Percentiles rank a stretch among this genome's conserved stretches.
Conservation (phyloP, 202 grass and related monocot species). For the Carex sylvatica region DNA sequence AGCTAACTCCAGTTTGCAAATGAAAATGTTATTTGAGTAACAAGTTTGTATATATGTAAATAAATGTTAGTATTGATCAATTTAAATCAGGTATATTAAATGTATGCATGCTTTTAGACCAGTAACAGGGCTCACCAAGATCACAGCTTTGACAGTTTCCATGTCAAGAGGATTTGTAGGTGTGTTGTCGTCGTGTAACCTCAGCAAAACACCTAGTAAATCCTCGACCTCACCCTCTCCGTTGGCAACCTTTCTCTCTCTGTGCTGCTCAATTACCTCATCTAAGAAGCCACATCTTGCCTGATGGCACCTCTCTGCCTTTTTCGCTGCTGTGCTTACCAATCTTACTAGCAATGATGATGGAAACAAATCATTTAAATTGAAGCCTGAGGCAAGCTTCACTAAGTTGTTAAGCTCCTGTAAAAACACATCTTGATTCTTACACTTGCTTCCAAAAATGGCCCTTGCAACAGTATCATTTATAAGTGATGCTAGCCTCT, state of each 20-base stretch:
- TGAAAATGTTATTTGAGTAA: not conserved
- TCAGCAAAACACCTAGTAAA: conserved; percentile 13
- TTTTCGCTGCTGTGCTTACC: conserved; percentile 9
- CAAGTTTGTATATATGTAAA: not conserved
- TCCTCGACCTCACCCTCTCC: not conserved
- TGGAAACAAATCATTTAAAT: conserved; percentile 43
- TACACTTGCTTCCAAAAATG: conserved; percentile 45
- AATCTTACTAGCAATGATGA: conserved; percentile 27
- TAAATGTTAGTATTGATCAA: not conserved
- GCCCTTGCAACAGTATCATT: conserved; percentile 37
- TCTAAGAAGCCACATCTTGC: conserved; percentile 29
- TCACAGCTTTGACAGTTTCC: conserved; percentile 8
- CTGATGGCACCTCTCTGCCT: conserved; percentile 10
- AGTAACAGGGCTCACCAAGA: not conserved
- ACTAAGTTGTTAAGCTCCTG: not conserved
- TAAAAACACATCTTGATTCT: conserved; percentile 36
- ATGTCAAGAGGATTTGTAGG: conserved; percentile 1
- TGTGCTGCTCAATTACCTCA: conserved; percentile 41
- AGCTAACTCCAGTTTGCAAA: not conserved
- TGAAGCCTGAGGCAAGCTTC: conserved; percentile 31
- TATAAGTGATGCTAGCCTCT: conserved; percentile 15
- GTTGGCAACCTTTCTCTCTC: not conserved
- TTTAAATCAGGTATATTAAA: not conserved
- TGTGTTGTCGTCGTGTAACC: not conserved
- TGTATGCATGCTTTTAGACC: not conserved